Base-by-base conservation (phyloP, 805 yeast species). In the Candida oleophila region DNA sequence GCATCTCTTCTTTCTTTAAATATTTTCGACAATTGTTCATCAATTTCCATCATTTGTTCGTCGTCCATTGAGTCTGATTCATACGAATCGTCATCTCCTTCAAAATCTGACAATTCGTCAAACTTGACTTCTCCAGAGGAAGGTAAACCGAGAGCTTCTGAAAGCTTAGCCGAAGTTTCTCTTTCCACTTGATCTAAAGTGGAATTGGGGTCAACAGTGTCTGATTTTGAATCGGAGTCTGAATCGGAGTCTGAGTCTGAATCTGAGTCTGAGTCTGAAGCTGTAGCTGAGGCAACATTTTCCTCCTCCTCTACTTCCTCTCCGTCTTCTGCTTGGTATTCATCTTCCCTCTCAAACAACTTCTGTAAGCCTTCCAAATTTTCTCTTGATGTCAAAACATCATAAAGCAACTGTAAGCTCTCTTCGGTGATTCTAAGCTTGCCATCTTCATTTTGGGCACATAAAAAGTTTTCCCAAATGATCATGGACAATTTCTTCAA, bases 31-130 rank as follows among this genome's bases (percentile, higher is more conserved):
- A 92, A 70, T 50, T 89, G 94, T 19, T 77, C 87, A 61, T 92
- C 98, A 56, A 92, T 78, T 18, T 91, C 95, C 84, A 90, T 82
- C 98, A 92, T 92, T 62, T 90, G 90, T 56, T 91, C 97, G 64
- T 91, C 97, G 49, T 91, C 96, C 95, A 90, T 88, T 0, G 92
- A 83, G 37, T 69, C 74, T 0, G 73, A 68, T 54, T 87, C 96
- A 43, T 83, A 87, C 4, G 79, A 77, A 22, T 78, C 83, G 22
- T 25, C 30, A 9, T 36, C 82, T 16, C 71, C 80, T 16, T 61
- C 66, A 19, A 47, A 56, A 4, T 71, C 64, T 35, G 60, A 62
- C 41, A 71, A 51, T 19, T 68, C 77, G 12, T 65, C 68, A 48
- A 64, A 69, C 48, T 74, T 73, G 28, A 73, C 78, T 53, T 73